Percentiles rank a stretch among this genome's conserved stretches.
phyloP scores from a whole-genome alignment of 306 rosid genomes.

The Carpinus fangiana region DNA sequence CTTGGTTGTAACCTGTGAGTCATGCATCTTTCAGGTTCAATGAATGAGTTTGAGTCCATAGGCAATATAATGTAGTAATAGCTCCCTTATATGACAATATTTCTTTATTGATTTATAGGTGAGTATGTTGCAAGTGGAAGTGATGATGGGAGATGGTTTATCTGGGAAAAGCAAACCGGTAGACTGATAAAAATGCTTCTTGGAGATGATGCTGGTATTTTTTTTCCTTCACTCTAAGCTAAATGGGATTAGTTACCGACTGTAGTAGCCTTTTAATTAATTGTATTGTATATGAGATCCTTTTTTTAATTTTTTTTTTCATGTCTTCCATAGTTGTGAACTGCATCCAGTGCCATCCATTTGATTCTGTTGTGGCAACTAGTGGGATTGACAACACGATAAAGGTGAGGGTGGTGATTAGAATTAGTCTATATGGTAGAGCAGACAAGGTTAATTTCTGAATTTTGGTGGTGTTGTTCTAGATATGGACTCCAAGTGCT shows the following conservation, averaged over 20 bases:
- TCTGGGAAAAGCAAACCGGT: constrained; percentile 94
- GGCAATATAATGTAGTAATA: constrained; percentile 12
- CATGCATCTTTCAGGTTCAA: neutral
- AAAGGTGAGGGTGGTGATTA: constrained; percentile 59
- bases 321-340: constrained; percentile 70
- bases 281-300: constrained; percentile 23
- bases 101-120: constrained; percentile 52
- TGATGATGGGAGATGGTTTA: constrained; percentile 98
- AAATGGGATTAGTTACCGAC: constrained; percentile 1
- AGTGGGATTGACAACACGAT: constrained; percentile 95
- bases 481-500: constrained; percentile 92
- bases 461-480: constrained; percentile 34
- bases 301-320: constrained; percentile 16
- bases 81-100: constrained; percentile 1
- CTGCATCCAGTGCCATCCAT: constrained; percentile 90
- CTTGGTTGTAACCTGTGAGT: constrained; percentile 11
- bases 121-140: constrained; percentile 96
- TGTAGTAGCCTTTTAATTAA: constrained; percentile 8
- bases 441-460: constrained; percentile 26
- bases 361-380: constrained; percentile 89
- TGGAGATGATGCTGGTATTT: constrained; percentile 85
- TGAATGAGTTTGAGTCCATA: constrained; percentile 8
- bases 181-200: constrained; percentile 82
- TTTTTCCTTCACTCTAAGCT: neutral
- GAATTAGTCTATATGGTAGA: constrained; percentile 11